Conservation (phyloP, 176 grass and related monocot genomes). For the Phoenix dactylifera region DNA sequence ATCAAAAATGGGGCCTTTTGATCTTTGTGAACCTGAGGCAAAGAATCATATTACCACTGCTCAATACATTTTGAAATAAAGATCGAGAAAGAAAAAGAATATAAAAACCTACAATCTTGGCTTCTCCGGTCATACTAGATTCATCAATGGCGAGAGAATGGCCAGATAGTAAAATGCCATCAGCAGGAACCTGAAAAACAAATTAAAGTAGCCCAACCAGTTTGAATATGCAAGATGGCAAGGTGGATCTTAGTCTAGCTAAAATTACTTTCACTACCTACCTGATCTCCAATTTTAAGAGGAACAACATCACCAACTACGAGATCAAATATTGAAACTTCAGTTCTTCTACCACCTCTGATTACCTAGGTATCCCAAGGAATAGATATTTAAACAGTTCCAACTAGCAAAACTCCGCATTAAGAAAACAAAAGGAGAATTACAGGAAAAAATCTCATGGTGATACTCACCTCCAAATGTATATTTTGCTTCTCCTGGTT, state of each 20-base stretch:
- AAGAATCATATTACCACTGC: not conserved
- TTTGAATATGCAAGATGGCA: slow-evolving; percentile 5
- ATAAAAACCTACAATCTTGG: slow-evolving; percentile 59
- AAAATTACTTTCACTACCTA: slow-evolving; percentile 27
- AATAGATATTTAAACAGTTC: too few species aligned
- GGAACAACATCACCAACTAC: slow-evolving; percentile 90
- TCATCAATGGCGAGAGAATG: slow-evolving; percentile 97
- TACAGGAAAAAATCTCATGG: too few species aligned
- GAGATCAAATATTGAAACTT: slow-evolving; percentile 85
- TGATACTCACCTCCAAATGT: slow-evolving; percentile 64
- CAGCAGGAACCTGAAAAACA: slow-evolving; percentile 69
- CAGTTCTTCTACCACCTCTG: slow-evolving; percentile 73
- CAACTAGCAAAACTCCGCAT: too few species aligned
- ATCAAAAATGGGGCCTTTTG: slow-evolving; percentile 85
- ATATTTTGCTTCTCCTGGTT: slow-evolving; percentile 99
- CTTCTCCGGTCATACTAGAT: slow-evolving; percentile 95
- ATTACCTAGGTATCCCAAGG: slow-evolving; percentile 29
- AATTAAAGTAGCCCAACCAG: slow-evolving; percentile 28
- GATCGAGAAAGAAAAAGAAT: not conserved
- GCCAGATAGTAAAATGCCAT: slow-evolving; percentile 83
- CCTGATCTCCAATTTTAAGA: slow-evolving; percentile 98
- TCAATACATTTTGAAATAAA: not conserved
- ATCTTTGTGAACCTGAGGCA: slow-evolving; percentile 63
- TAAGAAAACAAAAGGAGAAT: too few species aligned
- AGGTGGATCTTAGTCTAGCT: slow-evolving; percentile 25